Percentiles rank a stretch among this genome's conserved stretches.
Conservation (phyloP, 345 rosid genomes). For the Zanthoxylum bungeanum region DNA sequence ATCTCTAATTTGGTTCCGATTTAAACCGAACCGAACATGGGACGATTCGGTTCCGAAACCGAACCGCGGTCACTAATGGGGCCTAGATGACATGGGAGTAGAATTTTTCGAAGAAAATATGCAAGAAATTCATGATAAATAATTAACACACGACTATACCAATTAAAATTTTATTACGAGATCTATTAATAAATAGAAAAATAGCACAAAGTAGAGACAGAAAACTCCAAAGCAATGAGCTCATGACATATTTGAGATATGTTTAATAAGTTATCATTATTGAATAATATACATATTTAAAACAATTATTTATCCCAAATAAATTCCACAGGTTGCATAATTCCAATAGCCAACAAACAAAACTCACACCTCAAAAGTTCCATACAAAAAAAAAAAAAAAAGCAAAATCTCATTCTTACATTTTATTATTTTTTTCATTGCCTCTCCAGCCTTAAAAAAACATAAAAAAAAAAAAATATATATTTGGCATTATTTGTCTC, state of each 20-base stretch:
- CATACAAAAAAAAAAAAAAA: too few species aligned
- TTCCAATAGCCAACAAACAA: constrained; percentile 39
- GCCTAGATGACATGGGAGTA: too few species aligned
- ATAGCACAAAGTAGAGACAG: background rate
- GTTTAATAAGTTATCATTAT: background rate
- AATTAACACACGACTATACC: background rate
- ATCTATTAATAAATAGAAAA: background rate
- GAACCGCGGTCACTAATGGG: too few species aligned
- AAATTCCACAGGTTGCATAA: constrained; percentile 11
- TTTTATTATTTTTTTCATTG: background rate
- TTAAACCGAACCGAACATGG: too few species aligned
- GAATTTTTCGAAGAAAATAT: too few species aligned
- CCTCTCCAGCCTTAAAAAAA: background rate
- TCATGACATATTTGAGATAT: constrained; percentile 17
- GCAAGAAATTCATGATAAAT: too few species aligned
- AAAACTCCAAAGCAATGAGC: constrained; percentile 26
- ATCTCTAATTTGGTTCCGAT: too few species aligned
- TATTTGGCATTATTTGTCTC: background rate
- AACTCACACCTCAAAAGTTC: constrained; percentile 33
- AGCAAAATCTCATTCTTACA: background rate
- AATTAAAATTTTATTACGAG: background rate
- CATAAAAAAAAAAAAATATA: too few species aligned
- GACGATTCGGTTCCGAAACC: too few species aligned
- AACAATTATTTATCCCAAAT: background rate
- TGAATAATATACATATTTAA: constrained; percentile 5